Conservation (phyloP, 192 early-diverging fungal genomes). For the Pecoramyces ruminantium region DNA sequence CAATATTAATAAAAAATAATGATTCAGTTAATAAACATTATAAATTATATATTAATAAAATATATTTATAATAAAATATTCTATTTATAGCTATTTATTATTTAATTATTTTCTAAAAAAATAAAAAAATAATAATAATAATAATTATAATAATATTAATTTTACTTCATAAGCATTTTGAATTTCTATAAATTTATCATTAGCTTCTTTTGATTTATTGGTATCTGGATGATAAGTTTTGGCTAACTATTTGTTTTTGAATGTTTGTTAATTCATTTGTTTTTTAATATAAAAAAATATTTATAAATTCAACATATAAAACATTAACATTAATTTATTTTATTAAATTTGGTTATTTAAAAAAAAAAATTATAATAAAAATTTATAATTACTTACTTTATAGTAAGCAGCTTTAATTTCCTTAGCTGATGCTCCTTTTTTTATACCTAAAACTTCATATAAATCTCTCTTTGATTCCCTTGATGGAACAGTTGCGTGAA, state of each 20-base stretch:
- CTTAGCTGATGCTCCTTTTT: slow-evolving; percentile 49
- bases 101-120: slow-evolving; percentile 3
- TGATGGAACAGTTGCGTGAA: neutral
- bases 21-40: too few relatives aligned
- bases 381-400: slow-evolving; percentile 21
- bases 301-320: neutral
- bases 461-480: slow-evolving; percentile 44
- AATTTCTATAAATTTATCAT: slow-evolving; percentile 94
- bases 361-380: too few relatives aligned
- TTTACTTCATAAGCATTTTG: slow-evolving; percentile 82
- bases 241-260: slow-evolving; percentile 43
- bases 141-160: too few relatives aligned
- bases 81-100: too few relatives aligned
- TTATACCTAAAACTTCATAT: slow-evolving; percentile 73
- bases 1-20: too few relatives aligned
- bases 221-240: slow-evolving; percentile 97
- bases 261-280: neutral
- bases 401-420: slow-evolving; percentile 99
- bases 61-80: too few relatives aligned
- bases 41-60: too few relatives aligned
- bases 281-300: too few relatives aligned
- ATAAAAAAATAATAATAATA: slow-evolving; percentile 4
- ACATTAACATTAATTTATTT: too few relatives aligned
- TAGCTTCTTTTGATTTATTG: slow-evolving; percentile 76
- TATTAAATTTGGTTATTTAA: too few relatives aligned